phyloP scores from a whole-genome alignment of 306 rosid species.

The Acacia confusa region DNA sequence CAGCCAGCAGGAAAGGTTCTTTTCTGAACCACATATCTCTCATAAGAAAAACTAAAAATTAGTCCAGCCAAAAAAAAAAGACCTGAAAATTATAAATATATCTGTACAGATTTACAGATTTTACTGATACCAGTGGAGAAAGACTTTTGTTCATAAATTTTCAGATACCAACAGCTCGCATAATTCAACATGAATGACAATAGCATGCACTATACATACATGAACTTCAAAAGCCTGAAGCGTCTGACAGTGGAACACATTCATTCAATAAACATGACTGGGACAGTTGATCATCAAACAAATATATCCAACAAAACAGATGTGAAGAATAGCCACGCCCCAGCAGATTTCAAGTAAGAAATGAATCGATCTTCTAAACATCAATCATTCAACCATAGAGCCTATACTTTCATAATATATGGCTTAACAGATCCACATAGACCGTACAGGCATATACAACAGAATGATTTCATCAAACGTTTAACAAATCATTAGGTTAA shows the following conservation, averaged over 20 bases:
- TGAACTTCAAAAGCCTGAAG: not conserved
- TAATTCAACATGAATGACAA: constrained; percentile 11
- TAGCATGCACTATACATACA: not conserved
- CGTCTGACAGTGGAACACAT: constrained; percentile 8
- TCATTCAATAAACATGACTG: constrained; percentile 2
- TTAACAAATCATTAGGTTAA: constrained; percentile 9
- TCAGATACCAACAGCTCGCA: constrained; percentile 20
- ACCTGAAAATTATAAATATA: not conserved
- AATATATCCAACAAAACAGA: constrained; percentile 1
- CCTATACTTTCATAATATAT: constrained; percentile 5
- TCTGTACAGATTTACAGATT: not conserved
- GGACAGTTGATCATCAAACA: constrained; percentile 8
- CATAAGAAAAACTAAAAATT: not conserved
- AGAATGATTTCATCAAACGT: constrained; percentile 12
- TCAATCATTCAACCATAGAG: constrained; percentile 11
- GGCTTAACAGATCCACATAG: not conserved
- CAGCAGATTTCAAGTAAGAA: constrained; percentile 8
- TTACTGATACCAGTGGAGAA: not conserved
- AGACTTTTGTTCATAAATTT: not conserved
- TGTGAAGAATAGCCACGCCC: not conserved
- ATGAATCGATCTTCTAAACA: not conserved
- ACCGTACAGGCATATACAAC: not conserved
- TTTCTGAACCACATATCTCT: constrained; percentile 1
- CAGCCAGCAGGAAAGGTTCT: constrained; percentile 19
- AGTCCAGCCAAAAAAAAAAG: not conserved